Evolutionary conservation across 2,329 filamentous ascomycete species (phyloP), one percentile per base, ranked within the genome.

Genomic region (Venturia carpophila): DNA sequence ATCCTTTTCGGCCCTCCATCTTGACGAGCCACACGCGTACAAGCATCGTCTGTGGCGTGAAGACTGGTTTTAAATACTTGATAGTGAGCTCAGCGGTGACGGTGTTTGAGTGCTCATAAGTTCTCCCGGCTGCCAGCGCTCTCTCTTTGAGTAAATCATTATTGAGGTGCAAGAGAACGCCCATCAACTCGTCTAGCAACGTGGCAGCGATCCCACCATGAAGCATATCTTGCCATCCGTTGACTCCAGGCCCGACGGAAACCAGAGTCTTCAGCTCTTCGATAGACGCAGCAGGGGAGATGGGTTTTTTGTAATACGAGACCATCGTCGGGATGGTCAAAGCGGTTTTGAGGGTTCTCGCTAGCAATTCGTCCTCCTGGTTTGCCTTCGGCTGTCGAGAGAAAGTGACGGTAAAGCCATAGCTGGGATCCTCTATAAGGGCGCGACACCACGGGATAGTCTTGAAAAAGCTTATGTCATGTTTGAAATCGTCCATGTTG

Each of bases 191-290:
- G 69, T 88, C 85, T 24, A 88, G 71, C n/a, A 87, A 71, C 0
- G 82, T 79, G 10, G 79, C 79, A 5, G 83, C 78, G 39, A 87
- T 78, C 1, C 85, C 85, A 24, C 85, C 84, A 70, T 88, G 85
- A 15, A 78, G 74, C 7, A 83, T 76, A 2, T 76, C 72, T 1
- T 80, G 73, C 68, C 81, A 81, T 2, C 85, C 85, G 67, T 84
- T 83, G 65, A 87, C 68, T 21, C 79, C 80, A 11, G 75, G 69
- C 1, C 82, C 84, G 0, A 87, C 34, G 19, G 75, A 73, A 61
- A 79, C 68, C 9, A 81, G 70, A 1, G 73, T 74, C 27, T 24
- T 56, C 24, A 55, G 15, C 58, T 67, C 64, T 34, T 60, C 42
- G n/a, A 43, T 52, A 34, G 55, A 39, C 27, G 42, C 39, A 47